These are phyloP conservation scores for Priceomyces haplophilus DNA, from an alignment of 805 yeast genomes.

Conservation along the genomic window DNA sequence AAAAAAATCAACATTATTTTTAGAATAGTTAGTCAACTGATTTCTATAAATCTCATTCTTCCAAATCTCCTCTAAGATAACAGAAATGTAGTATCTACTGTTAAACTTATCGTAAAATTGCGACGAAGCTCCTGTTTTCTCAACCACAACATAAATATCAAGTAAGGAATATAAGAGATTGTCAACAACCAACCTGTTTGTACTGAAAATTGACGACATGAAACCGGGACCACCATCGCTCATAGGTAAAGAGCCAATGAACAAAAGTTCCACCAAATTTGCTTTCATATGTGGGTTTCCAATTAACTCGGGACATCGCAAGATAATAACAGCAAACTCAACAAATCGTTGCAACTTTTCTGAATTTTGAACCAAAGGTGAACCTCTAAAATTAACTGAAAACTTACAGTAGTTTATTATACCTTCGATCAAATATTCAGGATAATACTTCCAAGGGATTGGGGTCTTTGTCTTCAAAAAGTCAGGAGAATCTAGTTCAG, in stretches of 20 bases:
- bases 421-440: conserved; percentile 85
- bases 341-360: conserved; percentile 56
- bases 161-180: conserved; percentile 78
- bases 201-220: conserved; percentile 61
- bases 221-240: conserved; percentile 66
- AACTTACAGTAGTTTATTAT: conserved; percentile 67
- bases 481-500: conserved; percentile 73
- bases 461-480: conserved; percentile 65
- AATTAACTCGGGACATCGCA: conserved; percentile 80
- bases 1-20: conserved; percentile 73
- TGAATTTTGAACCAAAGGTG: conserved; percentile 54
- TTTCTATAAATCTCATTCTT: conserved; percentile 61
- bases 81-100: conserved; percentile 80
- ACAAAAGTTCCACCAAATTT: conserved; percentile 74
- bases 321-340: conserved; percentile 67
- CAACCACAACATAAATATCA: conserved; percentile 91
- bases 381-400: conserved; percentile 51
- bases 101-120: conserved; percentile 97
- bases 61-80: conserved; percentile 82
- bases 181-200: conserved; percentile 57
- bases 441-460: conserved; percentile 73
- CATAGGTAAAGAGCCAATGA: conserved; percentile 64
- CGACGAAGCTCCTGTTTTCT: conserved; percentile 90
- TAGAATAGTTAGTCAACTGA: conserved; percentile 68
- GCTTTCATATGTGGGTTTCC: conserved; percentile 94